Conservation (phyloP, 495 filamentous ascomycete species). For the Penicillium flavigenum region DNA sequence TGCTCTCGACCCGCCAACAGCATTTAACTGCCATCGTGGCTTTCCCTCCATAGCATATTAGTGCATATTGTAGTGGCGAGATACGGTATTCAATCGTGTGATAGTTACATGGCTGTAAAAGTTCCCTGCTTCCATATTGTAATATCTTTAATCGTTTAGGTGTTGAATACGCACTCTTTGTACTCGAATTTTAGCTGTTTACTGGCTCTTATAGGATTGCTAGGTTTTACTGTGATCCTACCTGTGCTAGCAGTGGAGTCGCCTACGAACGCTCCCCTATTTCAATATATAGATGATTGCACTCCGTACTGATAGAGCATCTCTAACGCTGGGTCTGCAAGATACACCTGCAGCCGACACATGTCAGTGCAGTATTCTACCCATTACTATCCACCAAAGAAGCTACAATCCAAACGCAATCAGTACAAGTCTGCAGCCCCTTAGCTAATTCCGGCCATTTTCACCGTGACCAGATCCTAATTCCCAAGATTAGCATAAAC, state of each 20-base stretch:
- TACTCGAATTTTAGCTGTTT: background rate
- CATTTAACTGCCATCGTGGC: constrained; percentile 2
- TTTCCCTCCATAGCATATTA: background rate
- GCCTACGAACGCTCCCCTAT: background rate
- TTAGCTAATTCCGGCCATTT: constrained; percentile 2
- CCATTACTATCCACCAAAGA: background rate
- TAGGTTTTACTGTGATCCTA: background rate
- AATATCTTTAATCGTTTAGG: background rate
- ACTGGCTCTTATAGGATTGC: background rate
- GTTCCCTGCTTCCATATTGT: background rate
- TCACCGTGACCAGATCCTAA: constrained; percentile 1
- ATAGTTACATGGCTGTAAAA: constrained; percentile 3
- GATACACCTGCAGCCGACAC: constrained; percentile 1
- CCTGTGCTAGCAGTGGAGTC: background rate
- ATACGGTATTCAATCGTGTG: background rate
- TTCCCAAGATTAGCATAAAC: background rate
- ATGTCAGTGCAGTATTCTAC: background rate
- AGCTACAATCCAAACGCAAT: constrained; percentile 1
- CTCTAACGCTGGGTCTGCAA: background rate
- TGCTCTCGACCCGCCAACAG: background rate
- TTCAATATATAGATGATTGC: constrained; percentile 2
- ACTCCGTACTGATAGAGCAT: background rate
- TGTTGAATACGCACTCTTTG: constrained; percentile 1
- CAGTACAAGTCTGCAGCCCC: constrained; percentile 1
- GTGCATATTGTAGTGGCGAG: constrained; percentile 1